Evolutionary conservation across 371 early-diverging fungal species (phyloP), one percentile per base, ranked within the genome.

Genomic region (Dipsacomyces acuminosporus): DNA sequence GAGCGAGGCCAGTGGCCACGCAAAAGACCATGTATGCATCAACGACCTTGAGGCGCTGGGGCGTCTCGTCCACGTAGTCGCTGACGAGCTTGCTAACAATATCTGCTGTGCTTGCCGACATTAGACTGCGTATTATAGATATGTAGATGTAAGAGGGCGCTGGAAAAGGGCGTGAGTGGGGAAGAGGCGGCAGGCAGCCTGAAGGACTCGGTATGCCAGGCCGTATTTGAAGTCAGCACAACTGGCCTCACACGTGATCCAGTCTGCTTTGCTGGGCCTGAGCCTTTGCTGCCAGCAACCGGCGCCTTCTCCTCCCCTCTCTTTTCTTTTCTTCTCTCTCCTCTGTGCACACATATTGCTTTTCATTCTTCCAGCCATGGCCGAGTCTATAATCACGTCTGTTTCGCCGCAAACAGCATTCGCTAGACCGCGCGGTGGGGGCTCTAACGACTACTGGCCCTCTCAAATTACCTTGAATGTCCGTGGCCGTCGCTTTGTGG

Each of bases 1-100:
- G 96, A 30, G 88, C 62, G 48, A 93, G 76, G 35, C 96, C 98
- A 20, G 90, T 84, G 30, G 84, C 52, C 62, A 95, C 79, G 55
- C 91, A 85, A 72, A 85, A 91, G 4, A 80, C 87, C 72, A 98
- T 82, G 78, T 94, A 98, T 19, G 84, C 66, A 73, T 98, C 98
- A 52, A 98, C 86, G 46, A 94, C 66, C 73, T 92, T 89, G 44
- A 94, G 78, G 48, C 77, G 78, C 47, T 75, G 80, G 43, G 91
- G 85, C 22, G 96, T 95, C 35, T 76, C 80, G 18, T 41, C 50
- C 9, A 54, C 40, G 36, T 73, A 73, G 46, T 45, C 48, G 45
- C 49, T 48, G 13, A 48, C 51, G 7, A 69, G 48, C 19, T 33
- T 53, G 35, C 41, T 15, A 5, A 54, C 25, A 14, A 59, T 47